phyloP scores from a whole-genome alignment of 192 early-diverging fungal species.

The Coemansia sp. region DNA sequence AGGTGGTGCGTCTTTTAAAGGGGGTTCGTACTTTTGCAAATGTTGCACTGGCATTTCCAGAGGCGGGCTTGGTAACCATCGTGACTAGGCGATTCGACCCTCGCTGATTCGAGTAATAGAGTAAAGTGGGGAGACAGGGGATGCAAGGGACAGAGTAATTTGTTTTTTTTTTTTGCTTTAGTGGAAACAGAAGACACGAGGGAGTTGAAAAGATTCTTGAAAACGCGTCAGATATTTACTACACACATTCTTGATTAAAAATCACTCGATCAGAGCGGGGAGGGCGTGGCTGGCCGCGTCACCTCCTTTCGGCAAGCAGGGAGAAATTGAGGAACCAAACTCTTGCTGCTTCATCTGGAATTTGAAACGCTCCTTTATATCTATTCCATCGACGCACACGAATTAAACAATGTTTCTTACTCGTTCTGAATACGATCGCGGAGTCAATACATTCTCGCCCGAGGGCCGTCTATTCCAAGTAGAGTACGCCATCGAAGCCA shows the following conservation, averaged over 20 bases:
- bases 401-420: conserved; percentile 41
- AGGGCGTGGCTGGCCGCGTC: neutral
- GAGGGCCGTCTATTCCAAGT: conserved; percentile 99
- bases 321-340: neutral
- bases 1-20: neutral
- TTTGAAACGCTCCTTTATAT: neutral
- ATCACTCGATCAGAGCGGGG: neutral
- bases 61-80: neutral
- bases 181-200: neutral
- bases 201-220: neutral
- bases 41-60: neutral
- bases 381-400: conserved; percentile 1
- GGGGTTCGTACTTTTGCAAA: neutral
- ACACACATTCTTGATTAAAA: neutral
- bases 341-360: neutral
- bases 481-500: conserved; percentile 99
- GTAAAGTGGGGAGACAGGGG: neutral
- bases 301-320: neutral
- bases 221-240: neutral
- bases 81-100: neutral
- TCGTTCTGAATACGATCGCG: conserved; percentile 97
- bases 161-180: too few species aligned
- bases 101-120: neutral
- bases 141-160: neutral
- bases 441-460: conserved; percentile 99